Base-by-base conservation (phyloP, 768 basidiomycete species). In the Kwoniella sp. region DNA sequence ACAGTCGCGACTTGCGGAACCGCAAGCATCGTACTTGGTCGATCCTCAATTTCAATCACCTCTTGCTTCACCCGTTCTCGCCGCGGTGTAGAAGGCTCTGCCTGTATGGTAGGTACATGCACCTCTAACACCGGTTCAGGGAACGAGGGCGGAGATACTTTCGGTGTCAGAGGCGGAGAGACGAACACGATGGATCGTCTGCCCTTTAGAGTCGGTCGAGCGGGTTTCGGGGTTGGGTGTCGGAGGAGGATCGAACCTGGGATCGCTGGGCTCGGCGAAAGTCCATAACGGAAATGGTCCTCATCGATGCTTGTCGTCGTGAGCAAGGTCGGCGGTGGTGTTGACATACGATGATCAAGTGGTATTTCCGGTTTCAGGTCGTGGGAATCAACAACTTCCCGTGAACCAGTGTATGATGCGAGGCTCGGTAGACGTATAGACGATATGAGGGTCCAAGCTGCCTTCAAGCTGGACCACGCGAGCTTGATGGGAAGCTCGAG, bases 171-270 rank as follows among this genome's bases (percentile, higher is more conserved):
- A 11, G 55, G 60, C 26, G 57, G 63, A 29, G 22, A n/a, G 29
- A 58, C 17, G 26, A 55, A 58, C 9, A 55, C 37, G 34, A 54
- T 59, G 11, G 52, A 54, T 23, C 62, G 12, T 55, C 56, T 38
- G 22, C 47, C 38, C 20, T 38, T 59, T 2, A 53, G 51, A 15
- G 58, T 29, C 30, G 34, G 58, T 28, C 58, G 63, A 45, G 41
- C 41, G 41, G 41, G 41, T 34, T 29, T 22, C 26, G 63, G 55
- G 4, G 56, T 48, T 11, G 57, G 63, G 41, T 58, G 56, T 4
- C 50, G 63, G 30, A 58, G 58, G 17, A 65, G 23, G 25, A 58
- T 58, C 11, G 56, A 54, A 2, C 63, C 58, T 23, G 63, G 63
- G 2, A 65, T 45, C 0, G 30, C 15, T 22, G 56, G 51, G 12